A percentile compares a stretch with the other conserved stretches of the same genome.
These are phyloP conservation scores for Hura crepitans DNA, from an alignment of 441 rosid species.

Conservation along the genomic window DNA sequence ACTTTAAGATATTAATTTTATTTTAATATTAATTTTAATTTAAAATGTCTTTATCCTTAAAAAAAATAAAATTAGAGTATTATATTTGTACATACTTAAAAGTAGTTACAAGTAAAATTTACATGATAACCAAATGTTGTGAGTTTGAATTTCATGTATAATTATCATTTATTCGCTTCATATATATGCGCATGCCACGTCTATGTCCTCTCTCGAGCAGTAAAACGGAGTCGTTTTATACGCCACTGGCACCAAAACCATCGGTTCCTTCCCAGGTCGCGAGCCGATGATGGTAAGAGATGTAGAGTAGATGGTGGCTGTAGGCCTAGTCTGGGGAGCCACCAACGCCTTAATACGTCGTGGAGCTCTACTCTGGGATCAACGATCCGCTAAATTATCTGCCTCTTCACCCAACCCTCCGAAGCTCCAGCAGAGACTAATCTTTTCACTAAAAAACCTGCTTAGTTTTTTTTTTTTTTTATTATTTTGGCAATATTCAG, in stretches of 20 bases:
- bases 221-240: background rate
- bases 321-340: conserved; percentile 84
- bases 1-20: no score
- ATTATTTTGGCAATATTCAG: conserved; percentile 80
- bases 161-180: no score
- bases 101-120: no score
- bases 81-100: no score
- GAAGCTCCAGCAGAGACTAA: conserved; percentile 36
- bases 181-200: no score
- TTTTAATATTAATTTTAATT: no score
- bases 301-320: conserved; percentile 73
- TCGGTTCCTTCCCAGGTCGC: background rate
- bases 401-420: conserved; percentile 26
- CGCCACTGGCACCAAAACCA: background rate
- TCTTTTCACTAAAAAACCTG: conserved; percentile 40
- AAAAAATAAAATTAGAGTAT: no score
- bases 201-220: background rate
- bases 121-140: no score
- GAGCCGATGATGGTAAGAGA: conserved; percentile 44
- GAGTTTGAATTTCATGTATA: no score
- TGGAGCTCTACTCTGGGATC: conserved; percentile 80
- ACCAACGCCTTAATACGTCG: conserved; percentile 88
- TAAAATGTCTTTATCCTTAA: no score
- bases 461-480: conserved; percentile 59
- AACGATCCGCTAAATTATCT: conserved; percentile 24